Evolutionary conservation across 225 moss, liverwort and hornwort genomes (phyloP), one percentile per base, ranked within the genome.

Genomic region (Thuidium tamariscinum): DNA sequence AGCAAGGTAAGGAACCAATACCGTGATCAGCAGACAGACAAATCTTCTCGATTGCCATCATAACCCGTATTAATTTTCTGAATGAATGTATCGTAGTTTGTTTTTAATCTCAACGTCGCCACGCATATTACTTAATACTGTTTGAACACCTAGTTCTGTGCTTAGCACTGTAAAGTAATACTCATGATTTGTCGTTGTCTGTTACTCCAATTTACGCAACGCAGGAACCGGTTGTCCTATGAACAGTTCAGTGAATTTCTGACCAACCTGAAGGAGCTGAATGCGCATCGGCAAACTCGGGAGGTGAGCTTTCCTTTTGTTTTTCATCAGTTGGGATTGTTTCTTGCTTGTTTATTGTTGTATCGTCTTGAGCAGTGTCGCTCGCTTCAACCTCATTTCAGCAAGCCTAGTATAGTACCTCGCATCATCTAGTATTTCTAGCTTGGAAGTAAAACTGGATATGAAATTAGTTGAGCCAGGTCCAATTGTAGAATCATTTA

Each of bases 211-310:
- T 77, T 66, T 52, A 49, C 77, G 48, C 61, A 68, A 80, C 85
- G 81, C 87, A 93, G 93, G 87, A 93, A 90, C 81, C 91, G 91
- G 64, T 87, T 93, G 81, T 91, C 93, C 32, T 83, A 86, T 89
- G 91, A 91, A 82, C 90, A 93, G 83, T 93, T 93, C 63, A 87
- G 87, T 78, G 88, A 88, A n/a, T 91, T 93, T 86, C 81, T 93
- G 62, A 83, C 77, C 25, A 87, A 87, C 85, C 86, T 93, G 8
- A 91, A 90, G 88, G 91, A 90, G 76, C 82, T 91, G 70, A 93
- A 93, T 77, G 90, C 87, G 30, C 85, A 91, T 87, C 90, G 87
- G 20, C 87, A 91, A 82, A 65, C 93, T 59, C 85, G 83, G 54
- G 91, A 91, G 90, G 91, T 93, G 71, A 87, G 42, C 36, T 54